phyloP scores from a whole-genome alignment of 768 basidiomycete genomes.

The Mycena vitilis region DNA sequence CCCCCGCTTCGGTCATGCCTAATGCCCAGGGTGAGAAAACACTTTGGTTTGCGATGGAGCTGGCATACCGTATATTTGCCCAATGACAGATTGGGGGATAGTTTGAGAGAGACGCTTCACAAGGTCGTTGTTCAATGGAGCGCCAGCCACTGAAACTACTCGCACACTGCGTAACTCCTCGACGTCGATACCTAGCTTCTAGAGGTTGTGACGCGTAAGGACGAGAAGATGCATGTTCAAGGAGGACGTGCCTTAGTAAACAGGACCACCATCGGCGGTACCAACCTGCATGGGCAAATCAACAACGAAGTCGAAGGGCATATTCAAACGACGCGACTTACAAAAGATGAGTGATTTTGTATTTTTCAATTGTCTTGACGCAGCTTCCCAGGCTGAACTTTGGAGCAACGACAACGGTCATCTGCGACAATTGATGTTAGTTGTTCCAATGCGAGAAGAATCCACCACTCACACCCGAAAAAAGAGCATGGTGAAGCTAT shows the following conservation, averaged over 20 bases:
- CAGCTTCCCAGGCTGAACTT: constrained; percentile 54
- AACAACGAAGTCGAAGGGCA: not conserved
- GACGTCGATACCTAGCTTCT: constrained; percentile 50
- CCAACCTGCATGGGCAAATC: constrained; percentile 42
- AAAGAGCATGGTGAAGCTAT: constrained; percentile 46
- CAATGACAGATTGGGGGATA: constrained; percentile 53
- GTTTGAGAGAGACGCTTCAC: constrained; percentile 42
- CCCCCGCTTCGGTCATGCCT: constrained; percentile 38
- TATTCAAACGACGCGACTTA: constrained; percentile 32
- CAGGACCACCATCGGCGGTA: constrained; percentile 56
- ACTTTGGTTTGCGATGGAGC: not conserved
- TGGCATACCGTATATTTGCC: constrained; percentile 47
- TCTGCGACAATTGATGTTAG: constrained; percentile 13
- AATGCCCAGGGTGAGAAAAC: not conserved
- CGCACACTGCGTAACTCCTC: constrained; percentile 47
- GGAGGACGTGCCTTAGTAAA: constrained; percentile 37
- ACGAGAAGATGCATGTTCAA: not conserved
- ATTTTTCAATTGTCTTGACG: constrained; percentile 51
- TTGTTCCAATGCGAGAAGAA: not conserved
- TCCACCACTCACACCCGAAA: constrained; percentile 39
- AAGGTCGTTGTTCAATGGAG: constrained; percentile 53
- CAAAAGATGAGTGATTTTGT: constrained; percentile 53
- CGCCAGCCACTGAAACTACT: constrained; percentile 49
- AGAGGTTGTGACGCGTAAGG: not conserved
- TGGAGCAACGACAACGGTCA: constrained; percentile 53